phyloP scores from a whole-genome alignment of 192 early-diverging fungal species.

The Rhizophagus clarus region DNA sequence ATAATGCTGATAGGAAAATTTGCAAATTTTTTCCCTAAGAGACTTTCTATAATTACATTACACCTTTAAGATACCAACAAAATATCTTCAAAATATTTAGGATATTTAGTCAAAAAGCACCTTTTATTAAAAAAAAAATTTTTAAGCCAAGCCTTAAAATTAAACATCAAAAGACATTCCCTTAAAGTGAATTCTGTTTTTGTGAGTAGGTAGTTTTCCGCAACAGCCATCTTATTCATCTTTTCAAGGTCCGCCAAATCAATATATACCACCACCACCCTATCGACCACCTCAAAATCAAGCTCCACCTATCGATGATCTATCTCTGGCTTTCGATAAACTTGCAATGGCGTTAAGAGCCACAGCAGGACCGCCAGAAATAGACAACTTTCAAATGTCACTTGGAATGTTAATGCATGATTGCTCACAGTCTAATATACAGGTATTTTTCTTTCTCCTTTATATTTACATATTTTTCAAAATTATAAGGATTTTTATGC shows the following conservation, averaged over 20 bases:
- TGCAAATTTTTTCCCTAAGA: neutral
- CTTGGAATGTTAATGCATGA: slow-evolving; percentile 53
- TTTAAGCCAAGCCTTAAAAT: neutral
- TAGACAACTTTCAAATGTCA: slow-evolving; percentile 29
- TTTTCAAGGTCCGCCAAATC: slow-evolving; percentile 27
- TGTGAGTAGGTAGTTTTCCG: slow-evolving; percentile 24
- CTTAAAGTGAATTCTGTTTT: slow-evolving; percentile 4
- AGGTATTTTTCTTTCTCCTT: slow-evolving; percentile 35
- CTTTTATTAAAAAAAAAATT: neutral
- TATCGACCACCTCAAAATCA: neutral
- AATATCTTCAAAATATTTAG: too few relatives aligned
- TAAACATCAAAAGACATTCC: neutral
- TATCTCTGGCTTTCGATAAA: slow-evolving; percentile 18
- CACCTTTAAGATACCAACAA: neutral
- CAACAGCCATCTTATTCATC: slow-evolving; percentile 23
- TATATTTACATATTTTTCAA: neutral
- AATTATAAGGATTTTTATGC: neutral
- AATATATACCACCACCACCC: slow-evolving; percentile 30
- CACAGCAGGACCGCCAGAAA: slow-evolving; percentile 23
- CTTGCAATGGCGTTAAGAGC: slow-evolving; percentile 29
- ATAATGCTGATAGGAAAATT: neutral
- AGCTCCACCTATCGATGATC: slow-evolving; percentile 14
- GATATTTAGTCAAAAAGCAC: neutral
- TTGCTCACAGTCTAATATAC: slow-evolving; percentile 57
- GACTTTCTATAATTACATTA: neutral